These are phyloP conservation scores for Borovskyia barvae DNA, from an alignment of 208 protist species.

Conservation along the genomic window DNA sequence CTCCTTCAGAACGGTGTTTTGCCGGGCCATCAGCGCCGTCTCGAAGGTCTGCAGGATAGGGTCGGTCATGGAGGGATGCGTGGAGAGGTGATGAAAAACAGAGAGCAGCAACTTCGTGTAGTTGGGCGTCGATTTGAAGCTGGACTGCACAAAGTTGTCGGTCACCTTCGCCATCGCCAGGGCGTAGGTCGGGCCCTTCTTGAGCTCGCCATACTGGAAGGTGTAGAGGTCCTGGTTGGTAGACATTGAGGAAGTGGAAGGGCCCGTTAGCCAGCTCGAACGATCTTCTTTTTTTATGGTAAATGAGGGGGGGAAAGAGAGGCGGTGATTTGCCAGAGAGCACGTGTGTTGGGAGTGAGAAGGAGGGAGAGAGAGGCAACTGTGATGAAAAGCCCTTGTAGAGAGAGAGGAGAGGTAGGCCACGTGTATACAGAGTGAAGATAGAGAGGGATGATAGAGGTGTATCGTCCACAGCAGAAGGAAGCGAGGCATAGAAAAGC, in stretches of 20 bases:
- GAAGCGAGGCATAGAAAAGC: no score
- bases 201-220: conserved; percentile 79
- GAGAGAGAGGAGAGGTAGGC: no score
- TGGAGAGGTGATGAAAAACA: conserved; percentile 35
- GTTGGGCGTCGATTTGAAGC: conserved; percentile 49
- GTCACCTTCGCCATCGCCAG: conserved; percentile 67
- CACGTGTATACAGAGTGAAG: no score
- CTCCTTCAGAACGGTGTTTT: conserved; percentile 57
- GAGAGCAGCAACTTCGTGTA: conserved; percentile 54
- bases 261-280: no score
- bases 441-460: no score
- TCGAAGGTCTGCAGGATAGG: conserved; percentile 45
- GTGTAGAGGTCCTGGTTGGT: conserved; percentile 52
- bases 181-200: conserved; percentile 39
- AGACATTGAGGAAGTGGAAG: conserved; percentile 16
- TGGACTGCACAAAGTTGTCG: conserved; percentile 56
- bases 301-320: neutral
- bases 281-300: neutral
- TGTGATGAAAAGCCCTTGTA: no score
- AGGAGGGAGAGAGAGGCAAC: no score
- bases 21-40: conserved; percentile 38
- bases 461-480: no score
- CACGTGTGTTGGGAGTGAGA: no score
- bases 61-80: conserved; percentile 31
- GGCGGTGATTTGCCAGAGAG: no score